phyloP scores from a whole-genome alignment of 169 alveolate species.

The Besnoitia besnoiti region DNA sequence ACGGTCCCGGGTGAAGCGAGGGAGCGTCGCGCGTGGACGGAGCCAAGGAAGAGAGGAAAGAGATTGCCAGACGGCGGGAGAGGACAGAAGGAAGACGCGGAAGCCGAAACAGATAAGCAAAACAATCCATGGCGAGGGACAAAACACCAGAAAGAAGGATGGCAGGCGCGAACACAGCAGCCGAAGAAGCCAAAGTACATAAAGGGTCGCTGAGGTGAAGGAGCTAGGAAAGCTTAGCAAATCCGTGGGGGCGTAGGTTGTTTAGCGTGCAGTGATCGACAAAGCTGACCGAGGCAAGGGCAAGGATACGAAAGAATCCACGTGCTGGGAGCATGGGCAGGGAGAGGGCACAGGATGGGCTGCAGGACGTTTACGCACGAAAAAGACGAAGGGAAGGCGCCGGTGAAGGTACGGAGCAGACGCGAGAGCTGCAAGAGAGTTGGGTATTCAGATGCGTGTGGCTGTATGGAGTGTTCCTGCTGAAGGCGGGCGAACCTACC shows the following conservation, averaged over 20 bases:
- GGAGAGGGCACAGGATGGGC: neutral
- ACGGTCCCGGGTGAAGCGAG: neutral
- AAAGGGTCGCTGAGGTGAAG: neutral
- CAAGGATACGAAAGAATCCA: no score
- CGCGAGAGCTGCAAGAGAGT: no score
- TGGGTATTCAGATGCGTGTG: no score
- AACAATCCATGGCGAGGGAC: neutral
- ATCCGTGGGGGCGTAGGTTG: no score
- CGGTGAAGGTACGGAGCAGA: neutral
- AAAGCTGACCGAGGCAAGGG: no score
- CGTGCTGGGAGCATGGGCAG: neutral
- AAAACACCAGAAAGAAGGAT: neutral
- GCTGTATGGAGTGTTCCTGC: no score
- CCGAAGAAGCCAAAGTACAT: neutral
- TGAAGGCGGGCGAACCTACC: neutral
- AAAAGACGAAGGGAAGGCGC: neutral
- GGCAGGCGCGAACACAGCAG: neutral
- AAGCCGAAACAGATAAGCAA: neutral
- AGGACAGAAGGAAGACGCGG: neutral
- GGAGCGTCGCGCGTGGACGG: neutral
- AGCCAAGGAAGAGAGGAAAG: neutral
- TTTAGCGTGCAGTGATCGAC: no score
- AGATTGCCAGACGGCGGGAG: neutral
- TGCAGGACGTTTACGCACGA: neutral
- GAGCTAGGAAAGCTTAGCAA: neutral